A percentile compares a stretch with the other conserved stretches of the same genome.
These are phyloP conservation scores for Termitomyces sp. DNA, from an alignment of 768 basidiomycete genomes.

Conservation along the genomic window DNA sequence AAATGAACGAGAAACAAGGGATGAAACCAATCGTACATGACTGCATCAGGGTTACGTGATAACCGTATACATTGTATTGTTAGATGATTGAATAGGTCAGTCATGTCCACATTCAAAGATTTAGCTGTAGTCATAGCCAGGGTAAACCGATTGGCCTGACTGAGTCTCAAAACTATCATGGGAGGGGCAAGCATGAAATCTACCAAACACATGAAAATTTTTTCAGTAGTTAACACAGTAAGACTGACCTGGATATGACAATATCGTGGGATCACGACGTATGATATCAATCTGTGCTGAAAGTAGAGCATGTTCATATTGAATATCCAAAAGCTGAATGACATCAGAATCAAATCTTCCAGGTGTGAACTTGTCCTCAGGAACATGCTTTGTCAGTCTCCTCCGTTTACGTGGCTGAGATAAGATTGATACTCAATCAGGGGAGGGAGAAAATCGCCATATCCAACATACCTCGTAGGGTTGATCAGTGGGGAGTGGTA, in stretches of 20 bases:
- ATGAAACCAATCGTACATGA: constrained; percentile 41
- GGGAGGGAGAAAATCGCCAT: constrained; percentile 10
- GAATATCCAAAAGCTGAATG: constrained; percentile 74
- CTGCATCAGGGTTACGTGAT: constrained; percentile 53
- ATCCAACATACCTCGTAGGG: constrained; percentile 41
- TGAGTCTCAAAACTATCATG: constrained; percentile 72
- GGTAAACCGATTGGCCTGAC: constrained; percentile 75
- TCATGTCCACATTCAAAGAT: constrained; percentile 80
- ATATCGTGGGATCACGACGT: constrained; percentile 55
- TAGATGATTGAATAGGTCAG: constrained; percentile 74
- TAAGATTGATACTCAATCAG: constrained; percentile 8
- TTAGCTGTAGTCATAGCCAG: constrained; percentile 74
- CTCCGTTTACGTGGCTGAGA: constrained; percentile 63
- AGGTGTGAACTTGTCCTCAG: constrained; percentile 61
- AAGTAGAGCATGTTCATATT: constrained; percentile 71
- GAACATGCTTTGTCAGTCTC: constrained; percentile 69
- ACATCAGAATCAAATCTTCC: constrained; percentile 72
- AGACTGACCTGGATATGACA: constrained; percentile 60
- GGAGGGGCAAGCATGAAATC: constrained; percentile 51
- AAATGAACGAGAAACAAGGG: constrained; percentile 6
- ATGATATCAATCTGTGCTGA: constrained; percentile 75
- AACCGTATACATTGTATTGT: constrained; percentile 77
- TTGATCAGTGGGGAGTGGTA: constrained; percentile 49
- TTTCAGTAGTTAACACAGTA: neutral
- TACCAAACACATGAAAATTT: constrained; percentile 17